These are phyloP conservation scores for Huntiella savannae DNA, from an alignment of 2,329 filamentous ascomycete species.

Conservation along the genomic window DNA sequence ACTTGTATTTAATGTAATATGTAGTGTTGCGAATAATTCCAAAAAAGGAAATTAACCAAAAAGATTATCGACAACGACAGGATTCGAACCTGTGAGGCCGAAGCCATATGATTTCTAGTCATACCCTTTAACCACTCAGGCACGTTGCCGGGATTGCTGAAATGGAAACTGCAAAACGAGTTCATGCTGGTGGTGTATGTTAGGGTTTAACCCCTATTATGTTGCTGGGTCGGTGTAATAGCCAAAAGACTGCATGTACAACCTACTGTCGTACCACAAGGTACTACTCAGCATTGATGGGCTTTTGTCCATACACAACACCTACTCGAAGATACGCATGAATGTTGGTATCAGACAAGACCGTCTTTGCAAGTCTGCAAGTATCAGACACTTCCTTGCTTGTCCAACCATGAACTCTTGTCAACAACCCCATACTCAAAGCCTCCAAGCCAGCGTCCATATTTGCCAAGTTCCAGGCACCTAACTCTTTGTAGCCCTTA, in stretches of 20 bases:
- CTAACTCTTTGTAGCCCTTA: constrained; percentile 16
- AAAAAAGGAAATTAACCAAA: background rate
- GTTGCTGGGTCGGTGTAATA: too few species aligned
- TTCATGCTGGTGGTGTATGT: too few species aligned
- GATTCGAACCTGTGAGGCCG: constrained; percentile 10
- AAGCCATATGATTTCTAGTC: constrained; percentile 11
- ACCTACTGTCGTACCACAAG: too few species aligned
- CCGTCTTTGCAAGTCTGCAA: constrained; percentile 12
- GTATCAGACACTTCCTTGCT: constrained; percentile 12
- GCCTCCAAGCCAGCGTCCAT: constrained; percentile 13
- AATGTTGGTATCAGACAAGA: constrained; percentile 13
- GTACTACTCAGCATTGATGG: background rate
- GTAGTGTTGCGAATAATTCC: background rate
- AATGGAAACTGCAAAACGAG: too few species aligned
- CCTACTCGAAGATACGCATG: constrained; percentile 13
- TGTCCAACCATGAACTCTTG: constrained; percentile 14
- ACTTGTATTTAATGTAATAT: background rate
- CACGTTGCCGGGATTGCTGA: constrained; percentile 2
- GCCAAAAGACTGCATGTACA: too few species aligned
- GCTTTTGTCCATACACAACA: background rate
- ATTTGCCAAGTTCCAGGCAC: constrained; percentile 14
- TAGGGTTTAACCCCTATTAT: too few species aligned
- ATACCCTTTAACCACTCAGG: constrained; percentile 10
- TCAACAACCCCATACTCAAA: constrained; percentile 15
- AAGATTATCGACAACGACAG: constrained; percentile 8